phyloP scores from a whole-genome alignment of 202 grass and related monocot genomes.

The Panicum hallii region DNA sequence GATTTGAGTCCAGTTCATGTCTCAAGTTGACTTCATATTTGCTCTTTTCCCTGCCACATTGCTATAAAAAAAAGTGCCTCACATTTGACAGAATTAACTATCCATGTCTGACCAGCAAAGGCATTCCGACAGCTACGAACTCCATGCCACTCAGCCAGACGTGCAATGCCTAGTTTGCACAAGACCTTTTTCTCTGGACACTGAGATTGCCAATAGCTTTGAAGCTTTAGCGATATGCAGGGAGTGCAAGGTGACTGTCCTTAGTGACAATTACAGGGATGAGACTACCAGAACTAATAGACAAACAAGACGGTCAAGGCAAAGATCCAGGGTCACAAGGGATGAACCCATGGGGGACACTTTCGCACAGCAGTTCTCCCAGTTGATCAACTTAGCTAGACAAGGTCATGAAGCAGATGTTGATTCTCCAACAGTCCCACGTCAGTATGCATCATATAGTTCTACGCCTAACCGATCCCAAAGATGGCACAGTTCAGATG shows the following conservation, averaged over 20 bases:
- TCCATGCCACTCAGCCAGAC: slow-evolving; percentile 38
- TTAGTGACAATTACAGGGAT: slow-evolving; percentile 46
- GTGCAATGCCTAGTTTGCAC: slow-evolving; percentile 85
- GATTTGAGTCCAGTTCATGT: background rate
- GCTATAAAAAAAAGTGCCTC: background rate
- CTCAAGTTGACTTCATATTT: background rate
- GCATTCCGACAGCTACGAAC: slow-evolving; percentile 26
- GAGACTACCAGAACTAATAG: slow-evolving; percentile 30
- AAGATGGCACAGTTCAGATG: slow-evolving; percentile 71
- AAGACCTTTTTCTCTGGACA: slow-evolving; percentile 69
- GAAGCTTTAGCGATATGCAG: slow-evolving; percentile 91
- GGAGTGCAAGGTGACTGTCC: slow-evolving; percentile 72
- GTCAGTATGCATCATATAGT: slow-evolving; percentile 36
- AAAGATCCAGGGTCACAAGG: slow-evolving; percentile 44
- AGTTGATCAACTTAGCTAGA: slow-evolving; percentile 73
- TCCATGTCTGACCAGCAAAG: slow-evolving; percentile 32
- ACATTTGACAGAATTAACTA: background rate
- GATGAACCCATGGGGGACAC: slow-evolving; percentile 51
- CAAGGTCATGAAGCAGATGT: slow-evolving; percentile 62
- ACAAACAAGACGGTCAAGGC: slow-evolving; percentile 41
- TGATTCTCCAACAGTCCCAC: slow-evolving; percentile 30
- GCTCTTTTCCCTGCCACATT: background rate
- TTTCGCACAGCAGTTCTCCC: slow-evolving; percentile 74
- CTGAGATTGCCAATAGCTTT: slow-evolving; percentile 70
- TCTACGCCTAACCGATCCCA: slow-evolving; percentile 60